Evolutionary conservation across 495 filamentous ascomycete genomes (phyloP), one percentile per base, ranked within the genome.

Genomic region (Amorphotheca resinae): DNA sequence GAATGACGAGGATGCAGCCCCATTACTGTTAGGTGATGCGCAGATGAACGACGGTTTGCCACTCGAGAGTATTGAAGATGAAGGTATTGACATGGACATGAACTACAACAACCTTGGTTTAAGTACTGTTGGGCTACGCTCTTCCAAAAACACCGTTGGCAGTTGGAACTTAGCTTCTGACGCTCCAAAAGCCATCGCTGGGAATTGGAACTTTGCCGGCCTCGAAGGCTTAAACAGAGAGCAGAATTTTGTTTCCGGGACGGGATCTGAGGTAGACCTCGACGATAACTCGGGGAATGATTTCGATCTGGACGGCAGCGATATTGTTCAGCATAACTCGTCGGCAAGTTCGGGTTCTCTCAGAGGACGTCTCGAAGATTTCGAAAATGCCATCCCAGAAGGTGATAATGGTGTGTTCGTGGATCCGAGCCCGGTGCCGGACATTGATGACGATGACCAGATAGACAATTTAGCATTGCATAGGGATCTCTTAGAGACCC

Each of bases 161-260:
- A 52, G 30, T n/a, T 49, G 39, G 18, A 36, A 9, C 26, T n/a
- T n/a, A 40, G 8, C 22, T n/a, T n/a, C n/a, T n/a, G n/a, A n/a
- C n/a, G n/a, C n/a, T n/a, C n/a, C n/a, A n/a, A n/a, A n/a, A n/a
- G n/a, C n/a, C n/a, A 28, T 28, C 25, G 33, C 9, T 6, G 22
- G 21, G 12, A 31, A 15, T 9, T 44, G 31, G 30, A 37, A 58
- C 21, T 64, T 65, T 42, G 57, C 60, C 34, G 42, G 49, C 36
- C 63, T 62, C 42, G 51, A 52, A n/a, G 59, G 62, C 33, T 60
- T 57, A n/a, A 63, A 66, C 46, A 25, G 6, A 16, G 12, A 25
- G 6, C 9, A 40, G 4, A 40, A 26, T 16, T 9, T 44, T 3
- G 17, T 46, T 7, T 53, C 54, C 11, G 54, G 53, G 4, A 45